phyloP scores from a whole-genome alignment of 352 stramenopile genomes.

The Peronospora tabacina region DNA sequence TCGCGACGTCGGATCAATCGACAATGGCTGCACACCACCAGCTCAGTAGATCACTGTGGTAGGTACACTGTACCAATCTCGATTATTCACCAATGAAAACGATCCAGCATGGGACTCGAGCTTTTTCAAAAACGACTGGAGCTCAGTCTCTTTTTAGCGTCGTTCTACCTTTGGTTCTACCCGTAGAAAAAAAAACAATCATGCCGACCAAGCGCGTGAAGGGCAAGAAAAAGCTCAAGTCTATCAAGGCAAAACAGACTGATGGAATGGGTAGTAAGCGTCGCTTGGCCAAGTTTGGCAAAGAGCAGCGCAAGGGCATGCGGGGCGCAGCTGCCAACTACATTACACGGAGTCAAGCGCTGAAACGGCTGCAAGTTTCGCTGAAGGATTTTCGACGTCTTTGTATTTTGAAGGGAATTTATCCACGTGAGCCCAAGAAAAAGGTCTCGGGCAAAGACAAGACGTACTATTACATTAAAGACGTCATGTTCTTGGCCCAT shows the following conservation, averaged over 20 bases:
- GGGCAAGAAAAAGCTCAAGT: conserved; percentile 88
- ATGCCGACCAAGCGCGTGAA: conserved; percentile 86
- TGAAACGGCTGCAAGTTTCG: conserved; percentile 94
- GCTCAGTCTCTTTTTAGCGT: background rate
- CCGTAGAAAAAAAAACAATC: background rate
- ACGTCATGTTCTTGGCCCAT: conserved; percentile 95
- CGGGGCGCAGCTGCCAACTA: conserved; percentile 88
- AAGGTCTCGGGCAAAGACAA: conserved; percentile 93
- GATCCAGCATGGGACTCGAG: conserved; percentile 8
- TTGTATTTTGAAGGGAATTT: conserved; percentile 99
- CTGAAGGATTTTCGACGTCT: conserved; percentile 98
- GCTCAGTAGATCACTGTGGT: background rate
- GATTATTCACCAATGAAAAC: background rate
- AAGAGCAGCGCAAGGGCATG: conserved; percentile 81
- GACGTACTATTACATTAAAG: conserved; percentile 99
- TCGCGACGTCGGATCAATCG: conserved; percentile 2
- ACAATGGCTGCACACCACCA: background rate
- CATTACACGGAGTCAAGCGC: conserved; percentile 90
- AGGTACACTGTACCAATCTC: conserved; percentile 8
- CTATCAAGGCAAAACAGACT: conserved; percentile 84
- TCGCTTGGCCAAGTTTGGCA: conserved; percentile 74
- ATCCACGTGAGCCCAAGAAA: conserved; percentile 95
- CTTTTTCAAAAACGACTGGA: background rate
- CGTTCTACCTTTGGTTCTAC: no score
- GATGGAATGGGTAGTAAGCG: conserved; percentile 79